A percentile compares a stretch with the other conserved stretches of the same genome.
These are phyloP conservation scores for Acanthamoeba royreba DNA, from an alignment of 208 protist genomes.

Conservation along the genomic window DNA sequence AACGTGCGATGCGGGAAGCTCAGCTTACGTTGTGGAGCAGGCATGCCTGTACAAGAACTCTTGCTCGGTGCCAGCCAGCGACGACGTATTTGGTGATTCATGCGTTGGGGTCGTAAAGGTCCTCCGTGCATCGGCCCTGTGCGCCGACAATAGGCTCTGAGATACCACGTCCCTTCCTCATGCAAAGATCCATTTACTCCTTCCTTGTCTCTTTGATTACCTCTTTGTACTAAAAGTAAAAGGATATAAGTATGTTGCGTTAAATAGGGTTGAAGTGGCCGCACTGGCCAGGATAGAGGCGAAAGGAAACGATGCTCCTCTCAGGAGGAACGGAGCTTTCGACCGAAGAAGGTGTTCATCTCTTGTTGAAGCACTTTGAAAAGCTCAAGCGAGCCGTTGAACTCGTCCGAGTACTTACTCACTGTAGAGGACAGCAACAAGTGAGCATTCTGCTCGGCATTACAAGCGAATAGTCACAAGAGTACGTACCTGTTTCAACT, in stretches of 20 bases:
- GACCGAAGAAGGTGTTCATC: neutral
- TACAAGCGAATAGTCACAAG: neutral
- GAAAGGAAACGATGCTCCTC: too few species aligned
- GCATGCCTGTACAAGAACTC: neutral
- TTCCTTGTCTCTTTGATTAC: too few species aligned
- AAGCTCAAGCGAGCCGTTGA: neutral
- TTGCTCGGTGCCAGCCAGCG: neutral
- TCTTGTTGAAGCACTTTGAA: neutral
- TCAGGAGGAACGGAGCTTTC: too few species aligned
- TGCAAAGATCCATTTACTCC: too few species aligned
- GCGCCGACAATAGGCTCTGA: neutral
- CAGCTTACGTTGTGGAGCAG: neutral
- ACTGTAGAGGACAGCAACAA: neutral
- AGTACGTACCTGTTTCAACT: neutral
- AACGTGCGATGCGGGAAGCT: neutral
- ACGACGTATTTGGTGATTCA: neutral
- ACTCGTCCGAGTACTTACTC: neutral
- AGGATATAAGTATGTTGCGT: too few species aligned
- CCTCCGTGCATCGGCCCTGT: neutral
- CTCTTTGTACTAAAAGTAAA: too few species aligned
- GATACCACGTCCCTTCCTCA: too few species aligned
- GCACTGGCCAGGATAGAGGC: too few species aligned
- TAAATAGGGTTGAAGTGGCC: too few species aligned
- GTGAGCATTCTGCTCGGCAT: too few species aligned
- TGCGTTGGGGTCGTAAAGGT: neutral